Percentiles rank a stretch among this genome's conserved stretches.
phyloP scores from a whole-genome alignment of 108 stramenopile genomes.

The Nitzschia putrida region DNA sequence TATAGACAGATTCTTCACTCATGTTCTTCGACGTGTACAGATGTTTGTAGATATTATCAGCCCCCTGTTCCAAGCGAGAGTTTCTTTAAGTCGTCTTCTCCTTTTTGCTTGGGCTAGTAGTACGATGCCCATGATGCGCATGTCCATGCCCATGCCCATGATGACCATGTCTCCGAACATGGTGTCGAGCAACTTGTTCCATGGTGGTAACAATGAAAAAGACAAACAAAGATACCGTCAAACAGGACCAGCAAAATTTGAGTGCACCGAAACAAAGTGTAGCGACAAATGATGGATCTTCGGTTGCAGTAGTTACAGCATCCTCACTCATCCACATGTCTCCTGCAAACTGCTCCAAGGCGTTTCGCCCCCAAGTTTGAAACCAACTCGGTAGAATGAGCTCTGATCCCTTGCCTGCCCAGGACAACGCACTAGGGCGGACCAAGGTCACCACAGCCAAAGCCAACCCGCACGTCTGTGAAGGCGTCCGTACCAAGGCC shows the following conservation, averaged over 20 bases:
- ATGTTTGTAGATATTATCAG: too few species aligned
- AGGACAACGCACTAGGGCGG: background rate
- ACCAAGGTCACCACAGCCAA: conserved; percentile 3
- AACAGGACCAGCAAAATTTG: conserved; percentile 7
- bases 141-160: background rate
- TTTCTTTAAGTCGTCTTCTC: too few species aligned
- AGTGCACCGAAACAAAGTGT: background rate
- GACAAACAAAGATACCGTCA: background rate
- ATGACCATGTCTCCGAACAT: background rate
- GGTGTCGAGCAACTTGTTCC: conserved; percentile 8
- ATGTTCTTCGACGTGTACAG: too few species aligned
- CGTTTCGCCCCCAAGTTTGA: conserved; percentile 2
- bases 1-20: too few species aligned
- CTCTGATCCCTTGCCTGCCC: background rate
- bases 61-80: too few species aligned
- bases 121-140: too few species aligned
- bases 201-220: conserved; percentile 11
- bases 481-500: conserved; percentile 5
- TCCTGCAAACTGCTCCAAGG: conserved; percentile 4
- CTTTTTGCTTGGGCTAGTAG: too few species aligned
- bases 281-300: background rate
- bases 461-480: conserved; percentile 9
- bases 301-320: background rate
- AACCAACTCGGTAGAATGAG: background rate
- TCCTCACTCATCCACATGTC: too few species aligned